These are phyloP conservation scores for Globisporangium rhizosaccharum DNA, from an alignment of 352 stramenopile genomes.

Conservation along the genomic window DNA sequence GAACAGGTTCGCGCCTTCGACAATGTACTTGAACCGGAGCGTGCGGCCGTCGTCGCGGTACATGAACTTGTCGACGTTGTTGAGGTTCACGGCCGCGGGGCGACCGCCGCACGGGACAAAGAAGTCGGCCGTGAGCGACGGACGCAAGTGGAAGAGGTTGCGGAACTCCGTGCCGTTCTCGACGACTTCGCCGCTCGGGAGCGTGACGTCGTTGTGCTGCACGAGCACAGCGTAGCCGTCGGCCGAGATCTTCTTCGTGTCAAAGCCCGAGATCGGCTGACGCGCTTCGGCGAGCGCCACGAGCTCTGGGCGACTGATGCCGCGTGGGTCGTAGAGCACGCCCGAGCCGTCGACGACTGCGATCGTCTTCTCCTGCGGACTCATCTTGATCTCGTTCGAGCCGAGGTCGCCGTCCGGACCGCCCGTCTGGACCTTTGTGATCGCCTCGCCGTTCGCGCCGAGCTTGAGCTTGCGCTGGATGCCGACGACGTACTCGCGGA, in stretches of 20 bases:
- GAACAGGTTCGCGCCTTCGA: constrained; percentile 98
- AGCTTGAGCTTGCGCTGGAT: constrained; percentile 91
- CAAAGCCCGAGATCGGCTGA: constrained; percentile 88
- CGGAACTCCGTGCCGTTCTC: constrained; percentile 95
- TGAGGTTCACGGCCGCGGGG: constrained; percentile 93
- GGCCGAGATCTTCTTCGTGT: constrained; percentile 60
- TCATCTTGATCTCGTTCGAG: constrained; percentile 98
- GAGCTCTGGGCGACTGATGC: constrained; percentile 90
- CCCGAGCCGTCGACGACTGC: constrained; percentile 93
- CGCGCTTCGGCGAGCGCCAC: constrained; percentile 88
- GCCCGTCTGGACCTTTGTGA: constrained; percentile 97
- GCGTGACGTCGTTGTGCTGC: constrained; percentile 65
- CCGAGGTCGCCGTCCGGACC: constrained; percentile 97
- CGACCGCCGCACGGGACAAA: constrained; percentile 96
- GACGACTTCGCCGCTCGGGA: constrained; percentile 61
- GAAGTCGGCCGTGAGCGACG: constrained; percentile 90
- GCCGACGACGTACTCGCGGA: constrained; percentile 95
- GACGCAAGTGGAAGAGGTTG: constrained; percentile 96
- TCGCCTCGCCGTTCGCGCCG: constrained; percentile 76
- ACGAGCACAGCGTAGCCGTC: constrained; percentile 67
- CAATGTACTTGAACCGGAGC: constrained; percentile 93
- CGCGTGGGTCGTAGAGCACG: constrained; percentile 93
- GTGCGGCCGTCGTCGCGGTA: constrained; percentile 60
- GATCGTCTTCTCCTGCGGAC: constrained; percentile 93
- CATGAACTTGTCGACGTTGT: constrained; percentile 92